phyloP scores from a whole-genome alignment of 73 alveolate species.

The Halteria grandinella region DNA sequence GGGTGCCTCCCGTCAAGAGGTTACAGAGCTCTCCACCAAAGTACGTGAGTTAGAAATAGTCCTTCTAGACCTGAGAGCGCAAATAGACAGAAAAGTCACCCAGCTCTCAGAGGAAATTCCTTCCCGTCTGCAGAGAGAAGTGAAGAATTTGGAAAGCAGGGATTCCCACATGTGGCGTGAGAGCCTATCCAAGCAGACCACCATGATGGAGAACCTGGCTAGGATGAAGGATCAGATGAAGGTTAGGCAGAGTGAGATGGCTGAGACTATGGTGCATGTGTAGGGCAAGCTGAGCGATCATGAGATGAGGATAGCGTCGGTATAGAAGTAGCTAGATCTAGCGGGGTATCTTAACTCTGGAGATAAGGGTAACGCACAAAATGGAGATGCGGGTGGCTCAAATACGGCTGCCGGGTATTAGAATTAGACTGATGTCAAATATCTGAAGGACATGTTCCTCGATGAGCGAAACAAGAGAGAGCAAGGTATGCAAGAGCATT shows the following conservation, averaged over 20 bases:
- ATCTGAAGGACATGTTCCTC: constrained; percentile 45
- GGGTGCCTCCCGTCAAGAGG: constrained; percentile 43
- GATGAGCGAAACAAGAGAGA: constrained; percentile 67
- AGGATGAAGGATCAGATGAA: background rate
- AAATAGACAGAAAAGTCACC: constrained; percentile 61
- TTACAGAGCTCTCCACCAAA: constrained; percentile 41
- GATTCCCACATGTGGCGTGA: constrained; percentile 74
- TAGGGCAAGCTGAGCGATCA: constrained; percentile 10
- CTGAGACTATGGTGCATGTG: background rate
- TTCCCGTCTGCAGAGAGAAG: constrained; percentile 63
- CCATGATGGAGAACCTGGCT: constrained; percentile 25
- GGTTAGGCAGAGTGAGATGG: background rate
- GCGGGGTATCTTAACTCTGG: background rate
- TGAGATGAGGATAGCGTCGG: constrained; percentile 8
- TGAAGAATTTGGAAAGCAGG: constrained; percentile 63
- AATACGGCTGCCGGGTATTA: too few species aligned
- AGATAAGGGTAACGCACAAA: too few species aligned
- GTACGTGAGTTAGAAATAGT: constrained; percentile 62
- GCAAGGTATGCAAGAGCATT: constrained; percentile 52
- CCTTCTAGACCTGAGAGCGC: constrained; percentile 58
- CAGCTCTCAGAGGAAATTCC: constrained; percentile 75
- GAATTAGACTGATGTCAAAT: constrained; percentile 52
- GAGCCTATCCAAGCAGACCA: constrained; percentile 28
- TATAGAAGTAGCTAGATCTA: constrained; percentile 1
- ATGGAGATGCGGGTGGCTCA: too few species aligned